Evolutionary conservation across 2,329 filamentous ascomycete genomes (phyloP).

Genomic region (Pyrenophora teres): DNA sequence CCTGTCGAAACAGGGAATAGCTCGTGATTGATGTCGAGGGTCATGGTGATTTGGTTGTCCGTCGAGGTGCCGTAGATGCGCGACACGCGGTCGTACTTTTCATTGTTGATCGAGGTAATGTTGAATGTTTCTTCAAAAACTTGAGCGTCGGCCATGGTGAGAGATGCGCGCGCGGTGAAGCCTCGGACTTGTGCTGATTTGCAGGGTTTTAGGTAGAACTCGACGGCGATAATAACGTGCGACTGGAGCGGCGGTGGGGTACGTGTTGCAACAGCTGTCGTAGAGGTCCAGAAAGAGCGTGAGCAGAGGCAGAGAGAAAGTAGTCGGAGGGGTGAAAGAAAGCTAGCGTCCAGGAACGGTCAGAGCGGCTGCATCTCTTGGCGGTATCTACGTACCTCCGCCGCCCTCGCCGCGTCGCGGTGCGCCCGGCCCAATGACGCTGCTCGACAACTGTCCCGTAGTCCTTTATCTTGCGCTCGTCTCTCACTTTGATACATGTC

Average conservation of each 20-base stretch:
- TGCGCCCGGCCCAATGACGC: background rate
- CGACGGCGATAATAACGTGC: background rate
- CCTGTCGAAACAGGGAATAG: conserved; percentile 77
- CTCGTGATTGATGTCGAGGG: conserved; percentile 92
- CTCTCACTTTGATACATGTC: background rate
- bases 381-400: conserved; percentile 17
- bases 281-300: background rate
- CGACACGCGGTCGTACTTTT: conserved; percentile 94
- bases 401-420: conserved; percentile 12
- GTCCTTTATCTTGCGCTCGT: background rate
- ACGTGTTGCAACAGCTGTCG: conserved; percentile 4
- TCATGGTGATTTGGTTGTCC: conserved; percentile 78
- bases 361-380: conserved; percentile 9
- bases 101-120: conserved; percentile 75
- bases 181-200: no score
- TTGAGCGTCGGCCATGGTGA: conserved; percentile 77
- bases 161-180: background rate
- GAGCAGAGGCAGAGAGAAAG: background rate
- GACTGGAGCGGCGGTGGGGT: background rate
- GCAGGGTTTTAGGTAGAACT: background rate
- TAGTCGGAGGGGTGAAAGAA: conserved; percentile 19
- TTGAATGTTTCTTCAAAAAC: conserved; percentile 94
- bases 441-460: background rate
- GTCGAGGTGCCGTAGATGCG: conserved; percentile 78
- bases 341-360: conserved; percentile 15